These are phyloP conservation scores for Fusarium anguioides DNA, from an alignment of 2,329 filamentous ascomycete species.

Conservation along the genomic window DNA sequence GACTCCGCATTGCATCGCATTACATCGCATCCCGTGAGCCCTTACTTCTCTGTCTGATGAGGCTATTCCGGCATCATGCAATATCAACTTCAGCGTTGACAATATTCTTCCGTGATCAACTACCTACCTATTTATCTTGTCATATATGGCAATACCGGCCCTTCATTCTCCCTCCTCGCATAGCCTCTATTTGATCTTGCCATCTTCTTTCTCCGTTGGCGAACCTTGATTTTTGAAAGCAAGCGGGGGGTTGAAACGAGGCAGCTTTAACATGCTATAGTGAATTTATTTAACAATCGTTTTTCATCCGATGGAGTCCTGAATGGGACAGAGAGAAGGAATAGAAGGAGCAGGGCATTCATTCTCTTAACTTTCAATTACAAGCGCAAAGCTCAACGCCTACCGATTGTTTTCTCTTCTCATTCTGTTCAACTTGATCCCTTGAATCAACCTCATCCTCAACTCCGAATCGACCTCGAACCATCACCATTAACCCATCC, in stretches of 20 bases:
- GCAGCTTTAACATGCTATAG: neutral
- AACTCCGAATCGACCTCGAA: neutral
- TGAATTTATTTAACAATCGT: neutral
- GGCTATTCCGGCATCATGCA: slow-evolving; percentile 1
- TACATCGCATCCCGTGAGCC: neutral
- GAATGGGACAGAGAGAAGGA: neutral
- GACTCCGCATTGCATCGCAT: slow-evolving; percentile 1
- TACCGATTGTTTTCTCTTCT: neutral
- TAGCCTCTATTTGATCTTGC: neutral
- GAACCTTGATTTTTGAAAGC: neutral
- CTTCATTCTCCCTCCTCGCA: neutral
- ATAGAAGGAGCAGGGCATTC: slow-evolving; percentile 16
- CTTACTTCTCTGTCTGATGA: slow-evolving; percentile 1
- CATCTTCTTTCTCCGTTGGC: neutral
- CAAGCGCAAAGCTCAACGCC: neutral
- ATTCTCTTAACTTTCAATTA: neutral
- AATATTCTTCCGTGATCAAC: neutral
- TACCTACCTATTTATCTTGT: neutral
- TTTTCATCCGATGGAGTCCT: slow-evolving; percentile 5
- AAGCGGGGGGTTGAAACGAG: slow-evolving; percentile 23
- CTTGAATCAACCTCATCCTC: neutral
- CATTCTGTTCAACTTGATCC: neutral
- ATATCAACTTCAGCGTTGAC: neutral
- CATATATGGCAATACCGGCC: neutral
- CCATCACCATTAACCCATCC: neutral